These are phyloP conservation scores for Taiozyma sp. DNA, from an alignment of 1,139 yeast species.

Conservation along the genomic window DNA sequence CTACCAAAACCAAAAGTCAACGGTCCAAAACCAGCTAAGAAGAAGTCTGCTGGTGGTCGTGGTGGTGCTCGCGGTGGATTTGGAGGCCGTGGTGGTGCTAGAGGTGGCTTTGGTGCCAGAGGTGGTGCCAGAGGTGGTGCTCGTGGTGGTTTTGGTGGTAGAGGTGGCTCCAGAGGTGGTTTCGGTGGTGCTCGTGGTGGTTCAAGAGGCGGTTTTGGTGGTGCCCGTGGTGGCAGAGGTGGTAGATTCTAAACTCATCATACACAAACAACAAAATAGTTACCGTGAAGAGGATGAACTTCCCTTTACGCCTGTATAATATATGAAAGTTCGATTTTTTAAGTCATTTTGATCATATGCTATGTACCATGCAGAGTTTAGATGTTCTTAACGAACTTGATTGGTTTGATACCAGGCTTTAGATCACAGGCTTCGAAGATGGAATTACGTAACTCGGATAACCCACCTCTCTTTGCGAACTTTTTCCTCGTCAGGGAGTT, in stretches of 20 bases:
- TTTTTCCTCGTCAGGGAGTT: conserved; percentile 29
- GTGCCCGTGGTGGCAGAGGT: conserved; percentile 30
- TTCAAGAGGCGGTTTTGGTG: conserved; percentile 44
- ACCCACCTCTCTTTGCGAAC: conserved; percentile 32
- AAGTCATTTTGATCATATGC: no score
- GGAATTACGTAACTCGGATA: conserved; percentile 31
- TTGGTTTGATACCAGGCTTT: conserved; percentile 20
- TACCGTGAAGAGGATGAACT: background rate
- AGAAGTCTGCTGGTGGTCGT: conserved; percentile 51
- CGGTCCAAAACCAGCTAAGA: conserved; percentile 76
- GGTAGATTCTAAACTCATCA: conserved; percentile 29
- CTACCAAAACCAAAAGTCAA: conserved; percentile 84
- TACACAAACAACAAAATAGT: background rate
- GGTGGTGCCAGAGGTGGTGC: conserved; percentile 33
- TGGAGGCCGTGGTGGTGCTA: conserved; percentile 41
- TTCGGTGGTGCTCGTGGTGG: conserved; percentile 37
- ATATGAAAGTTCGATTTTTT: background rate
- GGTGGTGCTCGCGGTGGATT: conserved; percentile 38
- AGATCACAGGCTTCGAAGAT: conserved; percentile 35
- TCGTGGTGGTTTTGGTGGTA: conserved; percentile 33
- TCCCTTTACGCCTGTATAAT: background rate
- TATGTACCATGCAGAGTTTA: background rate
- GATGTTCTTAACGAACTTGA: conserved; percentile 12
- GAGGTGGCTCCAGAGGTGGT: conserved; percentile 38
- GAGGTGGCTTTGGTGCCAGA: no score